Evolutionary conservation across 192 early-diverging fungal species (phyloP).

Genomic region (Geranomyces michiganensis): DNA sequence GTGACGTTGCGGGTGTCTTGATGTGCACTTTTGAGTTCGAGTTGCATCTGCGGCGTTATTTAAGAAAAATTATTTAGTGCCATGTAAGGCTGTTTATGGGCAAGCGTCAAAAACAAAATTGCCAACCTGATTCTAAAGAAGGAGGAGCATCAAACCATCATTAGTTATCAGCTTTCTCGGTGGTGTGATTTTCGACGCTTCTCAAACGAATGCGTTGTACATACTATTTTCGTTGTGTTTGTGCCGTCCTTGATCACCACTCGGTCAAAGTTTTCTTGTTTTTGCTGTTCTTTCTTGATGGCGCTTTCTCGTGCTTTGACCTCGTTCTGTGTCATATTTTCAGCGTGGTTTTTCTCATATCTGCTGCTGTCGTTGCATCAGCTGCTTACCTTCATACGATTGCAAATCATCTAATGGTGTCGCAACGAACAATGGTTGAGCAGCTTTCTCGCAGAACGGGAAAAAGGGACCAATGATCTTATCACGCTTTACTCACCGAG

Average conservation of each 20-base stretch:
- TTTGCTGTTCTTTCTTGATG: slow-evolving; percentile 37
- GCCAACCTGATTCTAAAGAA: not conserved
- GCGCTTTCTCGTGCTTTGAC: slow-evolving; percentile 34
- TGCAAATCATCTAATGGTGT: slow-evolving; percentile 16
- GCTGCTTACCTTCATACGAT: slow-evolving; percentile 17
- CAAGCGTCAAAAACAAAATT: no score
- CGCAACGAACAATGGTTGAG: no score
- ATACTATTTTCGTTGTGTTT: slow-evolving; percentile 42
- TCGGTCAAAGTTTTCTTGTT: slow-evolving; percentile 26
- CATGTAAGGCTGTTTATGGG: no score
- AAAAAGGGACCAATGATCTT: not conserved
- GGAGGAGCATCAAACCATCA: no score
- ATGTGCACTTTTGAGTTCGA: slow-evolving; percentile 42
- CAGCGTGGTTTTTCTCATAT: no score
- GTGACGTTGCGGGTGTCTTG: slow-evolving; percentile 34
- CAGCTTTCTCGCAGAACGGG: not conserved
- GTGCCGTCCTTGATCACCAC: slow-evolving; percentile 38
- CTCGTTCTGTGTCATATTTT: slow-evolving; percentile 10
- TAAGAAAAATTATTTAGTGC: no score
- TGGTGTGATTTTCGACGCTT: not conserved
- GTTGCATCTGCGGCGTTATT: no score
- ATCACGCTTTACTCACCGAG: slow-evolving; percentile 20
- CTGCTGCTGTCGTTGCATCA: not conserved
- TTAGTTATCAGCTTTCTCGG: not conserved
- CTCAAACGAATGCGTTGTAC: not conserved